These are phyloP conservation scores for Neurospora sp. DNA, from an alignment of 495 filamentous ascomycete genomes.

Conservation along the genomic window DNA sequence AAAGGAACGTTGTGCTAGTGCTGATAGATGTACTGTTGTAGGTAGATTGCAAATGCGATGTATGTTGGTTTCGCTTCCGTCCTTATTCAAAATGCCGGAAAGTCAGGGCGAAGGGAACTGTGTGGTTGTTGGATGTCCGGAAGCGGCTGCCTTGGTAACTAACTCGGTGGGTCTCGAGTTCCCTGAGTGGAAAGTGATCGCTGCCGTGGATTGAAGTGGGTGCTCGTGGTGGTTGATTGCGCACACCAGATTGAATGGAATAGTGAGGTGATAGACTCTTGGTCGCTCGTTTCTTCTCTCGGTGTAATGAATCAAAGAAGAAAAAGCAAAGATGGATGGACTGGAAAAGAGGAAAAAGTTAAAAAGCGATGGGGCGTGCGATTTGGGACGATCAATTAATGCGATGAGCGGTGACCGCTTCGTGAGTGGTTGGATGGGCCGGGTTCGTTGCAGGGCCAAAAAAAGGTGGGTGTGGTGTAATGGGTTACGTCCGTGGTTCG, in stretches of 20 bases:
- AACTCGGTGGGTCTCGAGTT: not conserved
- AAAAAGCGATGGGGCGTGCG: not conserved
- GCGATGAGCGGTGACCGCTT: not conserved
- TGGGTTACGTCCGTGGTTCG: not conserved
- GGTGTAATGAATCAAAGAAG: not conserved
- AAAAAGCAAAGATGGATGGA: not conserved
- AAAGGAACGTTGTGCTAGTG: not conserved
- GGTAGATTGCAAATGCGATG: not conserved
- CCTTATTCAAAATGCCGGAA: not conserved
- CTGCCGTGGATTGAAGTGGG: not conserved
- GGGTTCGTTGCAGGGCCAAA: not conserved
- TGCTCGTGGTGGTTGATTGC: not conserved
- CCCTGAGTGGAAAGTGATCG: not conserved
- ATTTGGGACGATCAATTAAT: not conserved
- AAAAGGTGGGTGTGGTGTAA: not conserved
- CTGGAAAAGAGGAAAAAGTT: not conserved
- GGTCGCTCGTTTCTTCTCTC: not conserved
- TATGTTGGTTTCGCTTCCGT: not conserved
- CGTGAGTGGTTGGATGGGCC: not conserved
- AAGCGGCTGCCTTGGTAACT: not conserved
- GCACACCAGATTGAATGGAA: not conserved
- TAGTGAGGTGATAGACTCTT: no score
- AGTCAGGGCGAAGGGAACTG: not conserved
- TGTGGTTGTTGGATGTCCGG: not conserved
- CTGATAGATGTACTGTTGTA: not conserved